These are phyloP conservation scores for Leccinum subgranulosum DNA, from an alignment of 768 basidiomycete species.

Conservation along the genomic window DNA sequence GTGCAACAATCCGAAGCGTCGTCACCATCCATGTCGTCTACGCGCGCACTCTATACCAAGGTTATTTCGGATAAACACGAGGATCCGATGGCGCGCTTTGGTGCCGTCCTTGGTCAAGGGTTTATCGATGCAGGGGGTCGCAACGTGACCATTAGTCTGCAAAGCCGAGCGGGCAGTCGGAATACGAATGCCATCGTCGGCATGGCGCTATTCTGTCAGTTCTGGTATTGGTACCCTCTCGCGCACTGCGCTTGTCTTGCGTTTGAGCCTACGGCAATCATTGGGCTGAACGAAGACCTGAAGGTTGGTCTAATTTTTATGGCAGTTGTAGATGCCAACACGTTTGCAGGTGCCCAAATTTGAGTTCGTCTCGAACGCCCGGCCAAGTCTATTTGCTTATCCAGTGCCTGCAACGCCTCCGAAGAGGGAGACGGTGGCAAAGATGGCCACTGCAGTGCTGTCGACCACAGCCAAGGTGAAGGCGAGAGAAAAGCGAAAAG, in stretches of 20 bases:
- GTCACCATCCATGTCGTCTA: conserved; percentile 75
- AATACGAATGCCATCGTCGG: conserved; percentile 96
- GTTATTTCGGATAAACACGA: conserved; percentile 96
- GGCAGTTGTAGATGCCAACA: conserved; percentile 2
- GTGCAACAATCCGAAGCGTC: conserved; percentile 94
- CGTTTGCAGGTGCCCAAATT: conserved; percentile 84
- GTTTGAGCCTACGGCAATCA: conserved; percentile 94
- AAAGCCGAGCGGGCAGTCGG: conserved; percentile 88
- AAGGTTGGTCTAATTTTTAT: conserved; percentile 48
- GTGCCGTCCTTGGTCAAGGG: conserved; percentile 93
- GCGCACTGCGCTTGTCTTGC: conserved; percentile 91
- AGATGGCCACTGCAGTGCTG: conserved; percentile 91
- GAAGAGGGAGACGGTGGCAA: conserved; percentile 88
- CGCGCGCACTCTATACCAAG: conserved; percentile 83
- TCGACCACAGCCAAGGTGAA: conserved; percentile 98
- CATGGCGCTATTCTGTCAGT: conserved; percentile 97
- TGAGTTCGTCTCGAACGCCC: conserved; percentile 86
- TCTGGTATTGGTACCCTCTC: conserved; percentile 99
- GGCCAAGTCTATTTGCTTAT: conserved; percentile 91
- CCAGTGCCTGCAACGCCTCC: conserved; percentile 82
- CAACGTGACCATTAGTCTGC: conserved; percentile 91
- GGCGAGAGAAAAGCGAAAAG: conserved; percentile 91
- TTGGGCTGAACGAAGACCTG: conserved; percentile 83
- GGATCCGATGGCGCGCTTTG: conserved; percentile 98
- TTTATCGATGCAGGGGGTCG: conserved; percentile 97